phyloP scores from a whole-genome alignment of 305 asterid species.

The Fraxinus velutina region DNA sequence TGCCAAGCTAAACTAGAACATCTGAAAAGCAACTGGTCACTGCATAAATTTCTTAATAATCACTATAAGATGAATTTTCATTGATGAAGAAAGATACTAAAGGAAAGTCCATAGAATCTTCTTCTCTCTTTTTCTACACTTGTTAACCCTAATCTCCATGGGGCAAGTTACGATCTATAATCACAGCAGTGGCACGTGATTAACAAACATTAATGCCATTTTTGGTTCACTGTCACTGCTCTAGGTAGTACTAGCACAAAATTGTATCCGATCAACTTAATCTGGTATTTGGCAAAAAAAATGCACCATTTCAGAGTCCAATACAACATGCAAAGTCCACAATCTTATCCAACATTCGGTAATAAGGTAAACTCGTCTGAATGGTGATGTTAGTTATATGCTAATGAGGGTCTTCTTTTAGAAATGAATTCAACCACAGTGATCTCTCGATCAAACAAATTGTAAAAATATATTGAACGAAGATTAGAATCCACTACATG shows the following conservation, averaged over 20 bases:
- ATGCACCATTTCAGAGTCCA: neutral
- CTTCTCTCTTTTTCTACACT: neutral
- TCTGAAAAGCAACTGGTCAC: neutral
- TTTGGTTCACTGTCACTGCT: neutral
- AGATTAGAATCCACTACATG: neutral
- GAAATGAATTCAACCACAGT: conserved; percentile 4
- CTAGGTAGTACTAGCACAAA: conserved; percentile 2
- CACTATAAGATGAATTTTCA: neutral
- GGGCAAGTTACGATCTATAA: neutral
- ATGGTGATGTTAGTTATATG: neutral
- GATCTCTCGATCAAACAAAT: neutral
- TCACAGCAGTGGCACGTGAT: neutral
- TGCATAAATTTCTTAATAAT: neutral
- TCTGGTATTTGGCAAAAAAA: conserved; percentile 1
- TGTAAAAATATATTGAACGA: neutral
- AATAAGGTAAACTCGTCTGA: neutral
- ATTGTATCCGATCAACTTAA: neutral
- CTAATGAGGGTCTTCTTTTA: neutral
- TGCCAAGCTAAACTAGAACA: neutral
- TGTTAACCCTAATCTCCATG: neutral
- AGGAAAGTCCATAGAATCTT: neutral
- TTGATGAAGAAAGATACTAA: neutral
- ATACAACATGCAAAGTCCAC: conserved; percentile 7
- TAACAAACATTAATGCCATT: neutral
- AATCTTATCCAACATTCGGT: neutral